Conservation (phyloP, 164 flowering plant species). For the Annona cherimola region DNA sequence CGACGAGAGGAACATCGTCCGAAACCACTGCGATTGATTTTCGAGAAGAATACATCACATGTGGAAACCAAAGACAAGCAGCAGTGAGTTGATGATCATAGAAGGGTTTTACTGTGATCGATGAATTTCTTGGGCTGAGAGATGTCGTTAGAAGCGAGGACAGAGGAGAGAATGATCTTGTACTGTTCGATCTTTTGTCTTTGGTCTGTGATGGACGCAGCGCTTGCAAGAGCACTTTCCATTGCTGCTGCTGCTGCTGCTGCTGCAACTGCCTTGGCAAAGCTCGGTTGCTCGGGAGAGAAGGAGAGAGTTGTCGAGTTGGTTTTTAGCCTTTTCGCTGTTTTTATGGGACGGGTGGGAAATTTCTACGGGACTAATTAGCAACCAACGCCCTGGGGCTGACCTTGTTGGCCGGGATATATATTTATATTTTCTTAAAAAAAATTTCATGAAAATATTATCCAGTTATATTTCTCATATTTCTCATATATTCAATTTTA, state of each 20-base stretch:
- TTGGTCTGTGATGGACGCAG: slow-evolving; percentile 74
- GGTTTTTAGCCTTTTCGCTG: background rate
- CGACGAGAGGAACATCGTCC: slow-evolving; percentile 87
- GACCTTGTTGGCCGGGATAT: too few species aligned
- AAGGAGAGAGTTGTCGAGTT: background rate
- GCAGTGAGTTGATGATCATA: background rate
- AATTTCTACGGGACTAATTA: background rate
- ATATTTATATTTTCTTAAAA: too few species aligned
- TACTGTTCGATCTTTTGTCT: slow-evolving; percentile 95
- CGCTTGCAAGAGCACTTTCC: slow-evolving; percentile 77
- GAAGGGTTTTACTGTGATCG: slow-evolving; percentile 58
- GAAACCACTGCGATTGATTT: slow-evolving; percentile 60
- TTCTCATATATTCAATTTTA: too few species aligned
- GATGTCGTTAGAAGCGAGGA: slow-evolving; percentile 65
- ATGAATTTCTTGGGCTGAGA: slow-evolving; percentile 65
- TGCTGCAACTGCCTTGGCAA: background rate
- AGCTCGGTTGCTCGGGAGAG: background rate
- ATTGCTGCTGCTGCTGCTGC: slow-evolving; percentile 21
- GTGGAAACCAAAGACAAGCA: background rate
- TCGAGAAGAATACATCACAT: background rate
- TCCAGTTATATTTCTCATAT: too few species aligned
- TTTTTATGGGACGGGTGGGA: background rate
- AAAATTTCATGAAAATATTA: too few species aligned
- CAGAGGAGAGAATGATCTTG: slow-evolving; percentile 70
- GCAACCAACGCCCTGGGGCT: too few species aligned